These are phyloP conservation scores for Oryza punctata DNA, from an alignment of 176 grass and related monocot species.

Conservation along the genomic window DNA sequence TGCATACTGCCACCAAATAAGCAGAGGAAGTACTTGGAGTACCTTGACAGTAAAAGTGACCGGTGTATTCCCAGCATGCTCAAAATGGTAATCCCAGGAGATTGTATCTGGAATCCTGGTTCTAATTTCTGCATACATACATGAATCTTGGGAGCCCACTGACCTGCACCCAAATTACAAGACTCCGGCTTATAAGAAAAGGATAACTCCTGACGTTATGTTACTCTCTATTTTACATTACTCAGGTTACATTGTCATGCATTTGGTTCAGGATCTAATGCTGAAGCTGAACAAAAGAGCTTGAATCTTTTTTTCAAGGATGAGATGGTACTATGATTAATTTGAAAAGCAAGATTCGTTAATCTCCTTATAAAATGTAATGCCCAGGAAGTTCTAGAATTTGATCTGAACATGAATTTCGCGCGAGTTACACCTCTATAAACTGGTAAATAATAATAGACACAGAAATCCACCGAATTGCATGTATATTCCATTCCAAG, in stretches of 20 bases:
- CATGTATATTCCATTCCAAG: background rate
- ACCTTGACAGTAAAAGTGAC: conserved; percentile 86
- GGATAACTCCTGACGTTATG: background rate
- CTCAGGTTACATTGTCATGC: background rate
- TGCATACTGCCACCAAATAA: conserved; percentile 1
- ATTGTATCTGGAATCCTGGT: conserved; percentile 96
- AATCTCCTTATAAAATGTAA: conserved; percentile 6
- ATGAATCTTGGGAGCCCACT: conserved; percentile 76
- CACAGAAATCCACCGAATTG: background rate
- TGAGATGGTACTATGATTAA: background rate
- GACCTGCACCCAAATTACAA: conserved; percentile 44
- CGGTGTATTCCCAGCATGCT: conserved; percentile 65
- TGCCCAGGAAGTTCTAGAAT: background rate
- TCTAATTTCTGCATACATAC: conserved; percentile 92
- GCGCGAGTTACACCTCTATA: background rate
- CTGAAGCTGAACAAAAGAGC: background rate
- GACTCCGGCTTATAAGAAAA: background rate
- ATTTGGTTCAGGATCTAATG: background rate
- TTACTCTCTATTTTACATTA: conserved; percentile 11
- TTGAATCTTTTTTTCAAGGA: background rate
- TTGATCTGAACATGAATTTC: background rate
- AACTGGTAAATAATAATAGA: background rate
- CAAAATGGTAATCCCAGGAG: conserved; percentile 89
- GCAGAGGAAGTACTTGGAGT: background rate
- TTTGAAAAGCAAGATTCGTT: background rate